Base-by-base conservation (phyloP, 305 asterid species). In the Fraxinus latifolia region DNA sequence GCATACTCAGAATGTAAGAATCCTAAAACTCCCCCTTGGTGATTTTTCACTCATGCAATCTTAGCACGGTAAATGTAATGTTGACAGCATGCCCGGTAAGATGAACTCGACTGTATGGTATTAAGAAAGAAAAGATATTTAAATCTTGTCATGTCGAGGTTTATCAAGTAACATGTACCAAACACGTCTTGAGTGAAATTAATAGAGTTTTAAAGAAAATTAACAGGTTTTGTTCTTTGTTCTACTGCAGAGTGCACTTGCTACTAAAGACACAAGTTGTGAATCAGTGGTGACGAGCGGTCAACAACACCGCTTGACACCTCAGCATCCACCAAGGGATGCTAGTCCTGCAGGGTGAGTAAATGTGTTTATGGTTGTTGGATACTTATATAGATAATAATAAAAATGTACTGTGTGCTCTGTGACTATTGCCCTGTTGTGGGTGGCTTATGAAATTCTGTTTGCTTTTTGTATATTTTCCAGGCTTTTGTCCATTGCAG, bases 271-370 rank as follows among this genome's bases (percentile, higher is more conserved):
- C 62, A 82, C 91, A 8, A 89, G 92, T 81, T 87, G 90, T 86
- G 92, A 89, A 53, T 89, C 92, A 34, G 91, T 84, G 83, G 92
- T 89, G 88, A 89, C 90, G 11, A 89, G 89, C 81, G 85, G 92
- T 87, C 76, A 71, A 14, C 92, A 87, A 79, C 92, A 84, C 85
- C 90, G 85, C 58, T 83, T 86, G 86, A 87, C 90, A 32, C 86
- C 89, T 77, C 92, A 84, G 90, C 92, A 84, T 84, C 92, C 92
- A 3, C 92, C 92, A 42, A 87, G 91, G 88, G 92, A 87, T 87
- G 91, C 92, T 75, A 88, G 92, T 86, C 90, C 92, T 88, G 90
- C 91, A 82, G 91, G 91, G 91, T 88, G 71, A 85, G 90, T 86
- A 70, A 83, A 90, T 88, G 91, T 79, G 80, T 53, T 79, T 83